A percentile compares a stretch with the other conserved stretches of the same genome.
Evolutionary conservation across 805 yeast species (phyloP).

Genomic region (Ogataea kodamae): DNA sequence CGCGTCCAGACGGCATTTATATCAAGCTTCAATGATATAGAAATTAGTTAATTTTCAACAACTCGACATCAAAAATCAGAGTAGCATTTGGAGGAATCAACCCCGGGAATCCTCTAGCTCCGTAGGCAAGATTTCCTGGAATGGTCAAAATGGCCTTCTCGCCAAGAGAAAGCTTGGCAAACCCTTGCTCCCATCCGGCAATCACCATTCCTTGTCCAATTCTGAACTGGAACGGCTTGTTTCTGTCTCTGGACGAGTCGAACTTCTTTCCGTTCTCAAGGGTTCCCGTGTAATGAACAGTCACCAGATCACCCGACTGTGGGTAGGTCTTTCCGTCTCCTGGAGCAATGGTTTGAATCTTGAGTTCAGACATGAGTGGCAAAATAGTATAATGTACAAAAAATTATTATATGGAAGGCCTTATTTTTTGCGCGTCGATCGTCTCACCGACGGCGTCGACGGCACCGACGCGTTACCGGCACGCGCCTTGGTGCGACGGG

Average conservation of each 20-base stretch:
- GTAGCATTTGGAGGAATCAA: conserved; percentile 96
- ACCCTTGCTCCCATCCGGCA: conserved; percentile 94
- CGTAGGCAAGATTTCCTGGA: conserved; percentile 92
- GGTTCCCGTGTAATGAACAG: conserved; percentile 95
- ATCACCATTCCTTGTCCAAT: conserved; percentile 97
- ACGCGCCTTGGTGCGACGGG: conserved; percentile 7
- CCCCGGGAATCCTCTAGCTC: conserved; percentile 94
- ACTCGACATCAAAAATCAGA: conserved; percentile 79
- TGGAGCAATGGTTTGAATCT: conserved; percentile 35
- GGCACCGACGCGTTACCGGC: conserved; percentile 13
- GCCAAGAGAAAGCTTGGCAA: conserved; percentile 88
- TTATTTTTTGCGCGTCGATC: conserved; percentile 22
- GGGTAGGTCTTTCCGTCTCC: conserved; percentile 89
- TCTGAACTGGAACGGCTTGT: conserved; percentile 88
- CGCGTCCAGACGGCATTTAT: conserved; percentile 30
- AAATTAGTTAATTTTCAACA: conserved; percentile 49
- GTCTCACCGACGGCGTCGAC: conserved; percentile 20
- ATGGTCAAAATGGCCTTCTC: conserved; percentile 90
- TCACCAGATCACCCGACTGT: conserved; percentile 78
- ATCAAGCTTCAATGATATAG: conserved; percentile 4
- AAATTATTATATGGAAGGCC: neutral
- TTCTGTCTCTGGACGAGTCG: conserved; percentile 93
- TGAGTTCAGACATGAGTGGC: conserved; percentile 28
- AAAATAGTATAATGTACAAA: conserved; percentile 3
- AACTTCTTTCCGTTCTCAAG: conserved; percentile 93